Evolutionary conservation across 495 filamentous ascomycete genomes (phyloP).

Genomic region (Lineolata rhizophorae): DNA sequence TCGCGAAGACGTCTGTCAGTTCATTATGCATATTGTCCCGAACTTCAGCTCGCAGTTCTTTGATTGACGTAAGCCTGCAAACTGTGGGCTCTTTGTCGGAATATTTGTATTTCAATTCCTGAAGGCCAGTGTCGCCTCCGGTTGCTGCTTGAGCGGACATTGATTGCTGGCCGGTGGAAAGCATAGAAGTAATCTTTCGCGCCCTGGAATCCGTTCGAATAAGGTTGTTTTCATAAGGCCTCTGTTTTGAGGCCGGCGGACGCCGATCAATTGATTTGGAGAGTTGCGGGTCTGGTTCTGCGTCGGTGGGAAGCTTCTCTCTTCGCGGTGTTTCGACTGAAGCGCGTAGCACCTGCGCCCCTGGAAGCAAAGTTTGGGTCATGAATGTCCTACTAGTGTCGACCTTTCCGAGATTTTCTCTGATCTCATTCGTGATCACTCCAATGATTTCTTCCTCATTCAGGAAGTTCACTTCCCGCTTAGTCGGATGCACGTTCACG

Average conservation of each 20-base stretch:
- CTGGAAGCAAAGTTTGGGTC: constrained; percentile 76
- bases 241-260: constrained; percentile 24
- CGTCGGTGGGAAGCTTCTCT: constrained; percentile 12
- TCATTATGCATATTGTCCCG: constrained; percentile 72
- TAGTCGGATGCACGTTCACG: constrained; percentile 96
- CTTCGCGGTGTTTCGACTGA: constrained; percentile 15
- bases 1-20: constrained; percentile 72
- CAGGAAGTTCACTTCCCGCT: constrained; percentile 92
- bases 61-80: constrained; percentile 61
- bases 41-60: constrained; percentile 58
- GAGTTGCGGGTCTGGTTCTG: too few species aligned
- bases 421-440: constrained; percentile 60
- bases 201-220: constrained; percentile 76
- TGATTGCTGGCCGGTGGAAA: constrained; percentile 20
- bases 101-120: constrained; percentile 43
- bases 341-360: constrained; percentile 24
- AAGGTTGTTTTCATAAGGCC: constrained; percentile 69
- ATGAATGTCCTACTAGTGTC: constrained; percentile 90
- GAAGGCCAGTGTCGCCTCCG: constrained; percentile 8
- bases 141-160: too few species aligned
- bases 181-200: constrained; percentile 93
- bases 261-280: constrained; percentile 10
- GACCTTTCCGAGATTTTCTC: constrained; percentile 59
- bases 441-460: constrained; percentile 97
- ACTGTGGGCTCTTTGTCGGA: constrained; percentile 42